Conservation (phyloP, 345 rosid genomes). For the Adansonia digitata region DNA sequence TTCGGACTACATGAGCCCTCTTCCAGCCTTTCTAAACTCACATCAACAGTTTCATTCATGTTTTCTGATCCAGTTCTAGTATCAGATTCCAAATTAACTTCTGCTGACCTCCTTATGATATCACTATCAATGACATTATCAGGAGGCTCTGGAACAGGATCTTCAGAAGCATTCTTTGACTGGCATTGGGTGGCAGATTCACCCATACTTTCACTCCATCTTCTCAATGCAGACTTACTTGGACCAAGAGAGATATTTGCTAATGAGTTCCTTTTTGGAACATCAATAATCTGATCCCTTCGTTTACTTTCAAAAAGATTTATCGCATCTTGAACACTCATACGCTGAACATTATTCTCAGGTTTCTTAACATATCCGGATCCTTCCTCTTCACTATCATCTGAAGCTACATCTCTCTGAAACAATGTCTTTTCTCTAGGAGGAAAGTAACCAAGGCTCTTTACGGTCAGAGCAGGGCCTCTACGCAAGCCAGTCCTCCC, state of each 20-base stretch:
- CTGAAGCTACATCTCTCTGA: constrained; percentile 31
- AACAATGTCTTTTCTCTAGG: constrained; percentile 33
- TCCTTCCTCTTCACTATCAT: constrained; percentile 41
- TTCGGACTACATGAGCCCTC: constrained; percentile 17
- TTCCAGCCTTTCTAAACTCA: constrained; percentile 25
- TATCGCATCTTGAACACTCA: constrained; percentile 63
- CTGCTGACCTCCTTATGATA: constrained; percentile 17
- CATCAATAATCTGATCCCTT: constrained; percentile 37
- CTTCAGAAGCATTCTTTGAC: constrained; percentile 26
- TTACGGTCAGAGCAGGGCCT: constrained; percentile 51
- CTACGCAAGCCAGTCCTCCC: constrained; percentile 55
- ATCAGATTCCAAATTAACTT: constrained; percentile 30
- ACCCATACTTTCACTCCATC: constrained; percentile 61
- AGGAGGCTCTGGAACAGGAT: constrained; percentile 19
- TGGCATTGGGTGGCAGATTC: constrained; percentile 34
- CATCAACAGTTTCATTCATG: constrained; percentile 23
- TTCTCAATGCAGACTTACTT: constrained; percentile 46
- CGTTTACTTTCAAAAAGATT: constrained; percentile 61
- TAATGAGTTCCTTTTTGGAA: constrained; percentile 32
- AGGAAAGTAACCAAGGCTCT: constrained; percentile 50
- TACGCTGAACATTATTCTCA: constrained; percentile 34
- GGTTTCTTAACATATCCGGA: constrained; percentile 31
- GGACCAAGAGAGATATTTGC: constrained; percentile 27
- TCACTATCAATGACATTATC: constrained; percentile 23
- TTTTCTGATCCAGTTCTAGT: constrained; percentile 15